Percentiles rank a stretch among this genome's conserved stretches.
These are phyloP conservation scores for Xylariaceae sp. DNA, from an alignment of 2,329 filamentous ascomycete genomes.

Conservation along the genomic window DNA sequence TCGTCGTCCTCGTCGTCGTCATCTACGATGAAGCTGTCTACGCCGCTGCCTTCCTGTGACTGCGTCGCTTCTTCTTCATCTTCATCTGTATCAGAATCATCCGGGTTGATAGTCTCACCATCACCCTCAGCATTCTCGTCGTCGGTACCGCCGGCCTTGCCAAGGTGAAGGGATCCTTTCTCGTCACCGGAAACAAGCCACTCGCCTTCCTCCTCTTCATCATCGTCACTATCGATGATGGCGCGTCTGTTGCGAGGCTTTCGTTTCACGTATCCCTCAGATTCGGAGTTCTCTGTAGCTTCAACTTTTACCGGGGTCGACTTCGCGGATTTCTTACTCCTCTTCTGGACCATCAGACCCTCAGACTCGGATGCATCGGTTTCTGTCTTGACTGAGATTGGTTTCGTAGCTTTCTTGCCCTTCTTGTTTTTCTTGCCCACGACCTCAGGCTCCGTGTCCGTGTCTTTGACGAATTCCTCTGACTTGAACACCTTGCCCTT, in stretches of 20 bases:
- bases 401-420: constrained; percentile 26
- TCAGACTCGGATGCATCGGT: no score
- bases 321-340: constrained; percentile 30
- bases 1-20: constrained; percentile 38
- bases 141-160: constrained; percentile 75
- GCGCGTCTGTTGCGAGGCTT: constrained; percentile 38
- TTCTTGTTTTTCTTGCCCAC: constrained; percentile 27
- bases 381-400: no score
- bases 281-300: constrained; percentile 33
- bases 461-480: no score
- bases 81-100: constrained; percentile 58
- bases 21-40: constrained; percentile 52
- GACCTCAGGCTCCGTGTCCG: no score
- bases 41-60: constrained; percentile 43
- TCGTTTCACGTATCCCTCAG: constrained; percentile 27
- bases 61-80: constrained; percentile 41
- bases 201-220: constrained; percentile 60
- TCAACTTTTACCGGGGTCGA: background rate
- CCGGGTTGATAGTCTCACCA: constrained; percentile 69
- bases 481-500: no score
- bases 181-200: constrained; percentile 74
- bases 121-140: constrained; percentile 85
- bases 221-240: constrained; percentile 48
- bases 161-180: constrained; percentile 55
- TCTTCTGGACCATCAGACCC: constrained; percentile 12